Base-by-base conservation (phyloP, 495 filamentous ascomycete species). In the Baudoinia panamericana region DNA sequence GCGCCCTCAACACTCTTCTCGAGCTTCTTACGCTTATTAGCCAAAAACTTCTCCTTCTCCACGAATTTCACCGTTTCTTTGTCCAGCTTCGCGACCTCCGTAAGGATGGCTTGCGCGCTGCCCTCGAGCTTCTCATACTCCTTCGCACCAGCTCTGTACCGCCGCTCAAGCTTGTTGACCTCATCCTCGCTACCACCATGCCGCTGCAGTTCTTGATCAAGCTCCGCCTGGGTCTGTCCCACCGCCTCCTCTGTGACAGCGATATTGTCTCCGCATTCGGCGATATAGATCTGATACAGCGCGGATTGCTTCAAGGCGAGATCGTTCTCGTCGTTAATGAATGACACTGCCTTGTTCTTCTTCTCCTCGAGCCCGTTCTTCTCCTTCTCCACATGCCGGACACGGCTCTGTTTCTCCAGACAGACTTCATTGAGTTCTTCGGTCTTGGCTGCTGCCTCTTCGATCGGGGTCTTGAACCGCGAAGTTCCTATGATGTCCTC, bases 401-500 rank as follows among this genome's bases (percentile, higher is more conserved):
- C 92, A 32, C 92, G 80, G 31, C 75, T 77, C 50, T 78, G 90
- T 67, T 96, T 97, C 57, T 96, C 90, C 36, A 81, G 66, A 56
- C 90, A 97, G 8, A 93, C 75, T 48, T 96, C 90, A 53, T 97
- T 96, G 29, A 96, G 69, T 3, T 76, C 76, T 54, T 97, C 90
- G 2, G 88, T 81, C 58, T 95, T 80, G 5, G 79, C 60, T 0
- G 85, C 88, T 3, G 84, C 74, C 63, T 96, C 92, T 53, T 96
- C 87, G 52, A 97, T 97, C 0, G 90, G 86, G 4, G 80, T 72
- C 62, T 97, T 97, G 63, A 96, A 97, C 55, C 92, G 93, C 11
- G 86, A 94, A 0, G 90, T 97, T 38, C 90, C 90, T 46, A 97
- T 95, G 51, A 97, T 96, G 57, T 97, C 90, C 56, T 97, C 90